Conservation (phyloP, 352 stramenopile genomes). For the Pythium pyrilobum region DNA sequence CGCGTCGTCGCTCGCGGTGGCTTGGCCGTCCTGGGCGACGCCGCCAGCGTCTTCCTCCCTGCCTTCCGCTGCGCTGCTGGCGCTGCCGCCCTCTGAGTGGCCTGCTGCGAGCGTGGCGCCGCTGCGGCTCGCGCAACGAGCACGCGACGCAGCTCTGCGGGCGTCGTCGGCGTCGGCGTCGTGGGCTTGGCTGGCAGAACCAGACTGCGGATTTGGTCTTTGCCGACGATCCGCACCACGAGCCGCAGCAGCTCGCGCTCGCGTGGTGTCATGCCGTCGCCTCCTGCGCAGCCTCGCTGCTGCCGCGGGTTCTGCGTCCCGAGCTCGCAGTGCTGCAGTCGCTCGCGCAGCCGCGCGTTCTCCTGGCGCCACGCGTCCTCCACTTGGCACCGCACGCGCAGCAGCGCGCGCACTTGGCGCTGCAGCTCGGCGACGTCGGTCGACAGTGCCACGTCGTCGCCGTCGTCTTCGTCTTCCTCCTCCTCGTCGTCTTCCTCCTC, state of each 20-base stretch:
- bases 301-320: neutral
- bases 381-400: neutral
- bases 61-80: neutral
- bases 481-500: neutral
- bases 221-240: conserved; percentile 22
- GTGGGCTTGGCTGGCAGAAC: neutral
- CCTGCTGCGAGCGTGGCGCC: neutral
- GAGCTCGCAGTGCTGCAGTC: neutral
- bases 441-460: neutral
- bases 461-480: neutral
- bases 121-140: conserved; percentile 9
- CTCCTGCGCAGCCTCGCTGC: neutral
- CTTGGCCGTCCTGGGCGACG: neutral
- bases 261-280: neutral
- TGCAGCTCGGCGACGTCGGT: conserved; percentile 3
- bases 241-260: conserved; percentile 24
- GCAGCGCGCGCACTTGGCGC: conserved; percentile 6
- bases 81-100: neutral
- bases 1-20: too few relatives aligned
- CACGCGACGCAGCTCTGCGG: conserved; percentile 11
- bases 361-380: conserved; percentile 26
- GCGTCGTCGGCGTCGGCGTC: neutral
- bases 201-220: conserved; percentile 11
- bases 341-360: conserved; percentile 20
- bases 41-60: neutral